phyloP scores from a whole-genome alignment of 192 early-diverging fungal genomes.

The Backusella circina region DNA sequence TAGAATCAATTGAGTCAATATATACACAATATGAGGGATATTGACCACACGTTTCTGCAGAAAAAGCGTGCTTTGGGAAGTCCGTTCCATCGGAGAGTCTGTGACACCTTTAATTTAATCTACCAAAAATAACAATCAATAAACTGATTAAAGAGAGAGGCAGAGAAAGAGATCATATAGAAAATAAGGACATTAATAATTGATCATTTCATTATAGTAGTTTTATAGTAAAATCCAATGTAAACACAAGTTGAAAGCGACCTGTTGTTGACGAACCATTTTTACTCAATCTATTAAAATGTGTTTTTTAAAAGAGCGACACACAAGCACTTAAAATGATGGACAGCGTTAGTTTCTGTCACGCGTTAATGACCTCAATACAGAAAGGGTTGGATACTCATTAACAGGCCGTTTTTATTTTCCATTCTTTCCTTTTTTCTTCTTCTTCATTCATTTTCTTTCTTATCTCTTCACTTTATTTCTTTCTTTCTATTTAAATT shows the following conservation, averaged over 20 bases:
- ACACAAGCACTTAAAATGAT: not conserved
- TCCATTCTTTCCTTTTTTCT: not conserved
- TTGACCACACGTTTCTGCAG: not conserved
- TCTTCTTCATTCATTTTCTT: not conserved
- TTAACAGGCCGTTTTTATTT: not conserved
- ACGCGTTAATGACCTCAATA: constrained; percentile 1
- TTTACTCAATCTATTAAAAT: not conserved
- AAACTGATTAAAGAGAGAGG: not conserved
- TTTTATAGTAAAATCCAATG: not conserved
- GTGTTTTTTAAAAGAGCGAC: constrained; percentile 1
- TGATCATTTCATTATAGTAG: not conserved
- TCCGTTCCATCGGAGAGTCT: constrained; percentile 2
- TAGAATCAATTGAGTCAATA: not conserved
- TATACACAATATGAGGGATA: not conserved
- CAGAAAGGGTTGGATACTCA: not conserved
- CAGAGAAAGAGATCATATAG: not conserved
- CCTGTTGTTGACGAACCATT: not conserved
- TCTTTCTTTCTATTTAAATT: not conserved
- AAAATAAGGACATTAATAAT: not conserved
- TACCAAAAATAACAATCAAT: not conserved
- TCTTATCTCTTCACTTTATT: not conserved
- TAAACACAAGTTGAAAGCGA: not conserved
- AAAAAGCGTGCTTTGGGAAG: not conserved
- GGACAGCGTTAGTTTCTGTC: not conserved
- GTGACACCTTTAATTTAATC: constrained; percentile 1